These are phyloP conservation scores for Penicillium pancosmium DNA, from an alignment of 495 filamentous ascomycete genomes.

Conservation along the genomic window DNA sequence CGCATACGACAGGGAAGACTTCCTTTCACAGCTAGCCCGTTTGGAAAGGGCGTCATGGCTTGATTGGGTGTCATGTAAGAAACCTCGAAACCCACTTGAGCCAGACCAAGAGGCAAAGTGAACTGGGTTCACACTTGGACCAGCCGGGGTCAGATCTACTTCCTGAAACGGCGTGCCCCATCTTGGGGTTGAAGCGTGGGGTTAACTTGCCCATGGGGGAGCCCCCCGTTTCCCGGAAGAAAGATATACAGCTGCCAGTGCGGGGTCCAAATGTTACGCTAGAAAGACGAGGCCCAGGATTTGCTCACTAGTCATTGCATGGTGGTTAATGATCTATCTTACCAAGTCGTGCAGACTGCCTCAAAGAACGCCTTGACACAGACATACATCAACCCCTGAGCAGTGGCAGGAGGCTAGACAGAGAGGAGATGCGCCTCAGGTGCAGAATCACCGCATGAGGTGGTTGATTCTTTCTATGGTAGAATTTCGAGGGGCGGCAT, in stretches of 20 bases:
- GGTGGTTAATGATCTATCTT: not conserved
- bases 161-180: constrained; percentile 10
- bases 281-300: not conserved
- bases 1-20: not conserved
- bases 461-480: not conserved
- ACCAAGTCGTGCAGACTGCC: not conserved
- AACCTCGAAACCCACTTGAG: not conserved
- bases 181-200: constrained; percentile 10
- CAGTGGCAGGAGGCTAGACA: too few species aligned
- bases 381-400: too few species aligned
- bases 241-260: not conserved
- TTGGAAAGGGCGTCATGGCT: constrained; percentile 8
- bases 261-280: not conserved
- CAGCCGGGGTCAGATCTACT: constrained; percentile 11
- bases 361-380: not conserved
- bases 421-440: too few species aligned
- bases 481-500: not conserved
- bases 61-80: constrained; percentile 12
- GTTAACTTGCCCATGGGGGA: constrained; percentile 16
- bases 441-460: not conserved
- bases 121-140: not conserved
- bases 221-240: not conserved
- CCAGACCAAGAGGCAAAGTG: constrained; percentile 1
- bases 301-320: not conserved
- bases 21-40: constrained; percentile 6